Percentiles rank a stretch among this genome's conserved stretches.
Evolutionary conservation across 768 basidiomycete species (phyloP).

Genomic region (Suillus hirtellus): DNA sequence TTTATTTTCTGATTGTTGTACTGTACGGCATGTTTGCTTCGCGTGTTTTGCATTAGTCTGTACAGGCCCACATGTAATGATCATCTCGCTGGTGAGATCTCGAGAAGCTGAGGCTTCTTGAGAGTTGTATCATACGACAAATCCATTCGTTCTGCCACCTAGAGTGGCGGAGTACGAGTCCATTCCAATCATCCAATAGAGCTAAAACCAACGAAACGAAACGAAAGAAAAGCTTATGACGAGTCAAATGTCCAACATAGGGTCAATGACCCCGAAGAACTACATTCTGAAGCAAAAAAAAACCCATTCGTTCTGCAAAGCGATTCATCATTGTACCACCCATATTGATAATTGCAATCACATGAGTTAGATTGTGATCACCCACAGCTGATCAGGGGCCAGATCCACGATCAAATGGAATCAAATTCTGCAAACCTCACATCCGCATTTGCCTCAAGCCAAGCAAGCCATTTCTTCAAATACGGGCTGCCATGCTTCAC

Average conservation of each 20-base stretch:
- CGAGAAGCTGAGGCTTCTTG: background rate
- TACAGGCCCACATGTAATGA: background rate
- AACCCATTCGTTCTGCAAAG: background rate
- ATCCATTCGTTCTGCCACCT: background rate
- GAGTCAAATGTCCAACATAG: too few species aligned
- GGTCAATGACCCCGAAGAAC: too few species aligned
- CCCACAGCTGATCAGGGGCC: background rate
- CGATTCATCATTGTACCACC: background rate
- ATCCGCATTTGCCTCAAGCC: conserved; percentile 90
- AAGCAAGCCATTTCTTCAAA: conserved; percentile 86
- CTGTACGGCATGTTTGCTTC: conserved; percentile 10
- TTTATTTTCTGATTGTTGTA: conserved; percentile 12
- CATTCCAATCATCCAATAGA: too few species aligned
- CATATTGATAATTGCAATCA: background rate
- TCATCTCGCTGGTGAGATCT: background rate
- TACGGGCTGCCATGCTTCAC: conserved; percentile 82
- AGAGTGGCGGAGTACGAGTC: too few species aligned
- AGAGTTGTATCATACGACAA: background rate
- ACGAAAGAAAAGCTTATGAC: too few species aligned
- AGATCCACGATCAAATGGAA: conserved; percentile 26
- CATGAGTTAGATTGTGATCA: background rate
- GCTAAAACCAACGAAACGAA: too few species aligned
- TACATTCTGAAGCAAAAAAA: too few species aligned
- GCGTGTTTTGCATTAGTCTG: background rate
- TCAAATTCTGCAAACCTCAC: conserved; percentile 80